Base-by-base conservation (phyloP, 805 yeast species). In the Cyberlindnera xylosilytica region DNA sequence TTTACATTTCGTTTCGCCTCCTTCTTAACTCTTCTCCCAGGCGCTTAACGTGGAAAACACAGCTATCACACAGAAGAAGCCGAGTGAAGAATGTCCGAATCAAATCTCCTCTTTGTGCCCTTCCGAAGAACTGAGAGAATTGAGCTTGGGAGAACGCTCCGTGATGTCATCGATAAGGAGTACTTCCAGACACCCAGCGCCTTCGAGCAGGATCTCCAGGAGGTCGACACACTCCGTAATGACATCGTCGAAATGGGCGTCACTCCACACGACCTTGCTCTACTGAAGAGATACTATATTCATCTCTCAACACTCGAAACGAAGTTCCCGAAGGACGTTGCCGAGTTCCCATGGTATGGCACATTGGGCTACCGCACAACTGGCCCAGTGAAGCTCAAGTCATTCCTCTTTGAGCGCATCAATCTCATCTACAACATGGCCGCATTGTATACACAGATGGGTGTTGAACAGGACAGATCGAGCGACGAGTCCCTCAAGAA, bases 371-470 rank as follows among this genome's bases (percentile, higher is more conserved):
- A 74, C 39, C 66, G 79, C 16, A 69, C 74, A 3, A 62, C 70
- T 7, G 75, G 78, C 0, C 76, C 79, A 1, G 64, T 71, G 15
- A 67, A 62, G 36, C 54, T 67, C 29, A 60, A 63, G 20, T 77
- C 88, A 0, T 57, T 86, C 4, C 49, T 58, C 19, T 79, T 74
- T 53, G 97, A 90, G 58, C 69, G 68, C 48, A 56, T 74, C 33
- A 84, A 85, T 54, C 58, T 86, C 0, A 54, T 81, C 6, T 89
- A 76, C 64, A 89, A 87, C 60, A 60, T 86, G 30, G 96, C 81
- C 0, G 73, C 87, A 0, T 44, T 76, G 6, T 79, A 77, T 56
- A 77, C 90, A 0, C 73, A 71, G 27, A 49, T 79, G 39, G 95
- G 83, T 0, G 54, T 66, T 11, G 53, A 57, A 4, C 72, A 73